Evolutionary conservation across 768 basidiomycete species (phyloP), one percentile per base, ranked within the genome.

Genomic region (Naganishia vaughanmartiniae): DNA sequence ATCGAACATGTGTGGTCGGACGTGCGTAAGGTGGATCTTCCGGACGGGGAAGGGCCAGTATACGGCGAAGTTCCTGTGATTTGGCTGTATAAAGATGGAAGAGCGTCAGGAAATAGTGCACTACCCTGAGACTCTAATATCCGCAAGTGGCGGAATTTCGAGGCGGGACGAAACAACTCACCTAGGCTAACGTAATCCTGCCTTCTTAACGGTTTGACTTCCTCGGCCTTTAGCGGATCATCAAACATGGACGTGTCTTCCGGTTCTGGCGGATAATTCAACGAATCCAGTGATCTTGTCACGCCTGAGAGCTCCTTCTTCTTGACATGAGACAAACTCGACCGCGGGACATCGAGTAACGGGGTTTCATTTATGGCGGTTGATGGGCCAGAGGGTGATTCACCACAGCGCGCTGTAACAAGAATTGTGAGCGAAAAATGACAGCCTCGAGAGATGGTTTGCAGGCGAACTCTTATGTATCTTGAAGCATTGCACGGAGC

Each of bases 401-500:
- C 60, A 10, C 60, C 60, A 26, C 60, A 63, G n/a, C 60, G 60
- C 10, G 42, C 60, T 63, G 39, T 51, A 21, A 14, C 33, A 36
- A 39, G 19, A n/a, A 58, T 19, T 34, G 30, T n/a, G 36, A 34
- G 60, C 24, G 2, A 21, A n/a, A 1, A 12, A 63, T n/a, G 14
- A 42, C n/a, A 2, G 11, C 2, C 12, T 46, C 21, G 9, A 12
- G 5, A n/a, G 42, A 28, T 3, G 24, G 39, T 1, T 0, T n/a
- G 17, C 11, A 30, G 24, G 30, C 60, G 7, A 12, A 63, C 60
- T 26, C 30, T 63, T 63, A 30, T 63, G 60, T 6, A 45, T 46
- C 42, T 63, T 63, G 60, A 63, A 63, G 42, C 60, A 63, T 26
- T 45, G n/a, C 2, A 63, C 60, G 60, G 60, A 63, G 39, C 60